phyloP scores from a whole-genome alignment of 345 rosid species.

The Toxicodendron radicans region DNA sequence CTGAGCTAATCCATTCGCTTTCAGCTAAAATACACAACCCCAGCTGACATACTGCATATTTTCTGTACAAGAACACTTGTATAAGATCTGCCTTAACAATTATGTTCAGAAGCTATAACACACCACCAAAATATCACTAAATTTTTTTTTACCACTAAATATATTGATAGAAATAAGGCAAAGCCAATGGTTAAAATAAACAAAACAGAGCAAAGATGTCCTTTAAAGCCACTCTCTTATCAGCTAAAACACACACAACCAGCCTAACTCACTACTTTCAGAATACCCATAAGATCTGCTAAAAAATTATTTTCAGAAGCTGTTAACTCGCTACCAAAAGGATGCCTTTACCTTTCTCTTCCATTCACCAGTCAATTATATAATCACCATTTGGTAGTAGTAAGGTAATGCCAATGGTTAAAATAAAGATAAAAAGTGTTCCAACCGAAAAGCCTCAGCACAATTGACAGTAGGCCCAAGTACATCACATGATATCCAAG shows the following conservation, averaged over 20 bases:
- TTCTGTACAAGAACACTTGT: not conserved
- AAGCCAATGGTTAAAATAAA: not conserved
- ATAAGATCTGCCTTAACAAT: not conserved
- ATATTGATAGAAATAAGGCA: too few relatives aligned
- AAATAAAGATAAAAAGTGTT: not conserved
- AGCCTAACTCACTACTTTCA: not conserved
- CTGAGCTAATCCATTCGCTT: conserved; percentile 3
- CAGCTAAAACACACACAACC: not conserved
- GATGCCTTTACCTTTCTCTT: not conserved
- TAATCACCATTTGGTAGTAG: not conserved
- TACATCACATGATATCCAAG: not conserved
- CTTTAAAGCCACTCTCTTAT: not conserved
- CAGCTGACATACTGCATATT: not conserved
- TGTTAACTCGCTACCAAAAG: not conserved
- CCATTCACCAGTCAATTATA: not conserved
- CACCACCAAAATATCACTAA: not conserved
- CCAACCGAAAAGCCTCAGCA: not conserved
- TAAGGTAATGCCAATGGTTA: too few relatives aligned
- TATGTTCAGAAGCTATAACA: not conserved
- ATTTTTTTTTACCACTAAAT: too few relatives aligned
- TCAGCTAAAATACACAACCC: conserved; percentile 1
- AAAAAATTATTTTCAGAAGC: not conserved
- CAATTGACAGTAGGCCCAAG: not conserved
- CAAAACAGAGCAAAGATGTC: not conserved
- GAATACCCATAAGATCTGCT: not conserved